Conservation (phyloP, 257 asterid genomes). For the Lavandula angustifolia region DNA sequence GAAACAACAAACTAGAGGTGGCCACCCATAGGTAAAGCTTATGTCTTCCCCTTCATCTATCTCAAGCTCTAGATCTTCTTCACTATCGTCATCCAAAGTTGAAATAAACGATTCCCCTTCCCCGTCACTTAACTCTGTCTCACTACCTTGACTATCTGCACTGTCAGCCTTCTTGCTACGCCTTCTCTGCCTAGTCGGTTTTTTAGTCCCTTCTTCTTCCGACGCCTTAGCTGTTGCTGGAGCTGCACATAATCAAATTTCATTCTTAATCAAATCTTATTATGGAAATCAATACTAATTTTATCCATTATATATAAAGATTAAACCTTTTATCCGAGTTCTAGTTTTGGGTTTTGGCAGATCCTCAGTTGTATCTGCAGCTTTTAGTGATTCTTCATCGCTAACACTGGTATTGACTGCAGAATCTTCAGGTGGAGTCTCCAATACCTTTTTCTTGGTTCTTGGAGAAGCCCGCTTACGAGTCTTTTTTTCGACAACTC, state of each 20-base stretch:
- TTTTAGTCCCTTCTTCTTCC: conserved; percentile 52
- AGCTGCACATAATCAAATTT: conserved; percentile 49
- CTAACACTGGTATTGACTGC: conserved; percentile 34
- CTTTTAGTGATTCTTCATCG: conserved; percentile 43
- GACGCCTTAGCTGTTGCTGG: conserved; percentile 38
- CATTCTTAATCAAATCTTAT: background rate
- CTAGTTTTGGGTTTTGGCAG: conserved; percentile 48
- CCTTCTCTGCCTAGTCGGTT: conserved; percentile 58
- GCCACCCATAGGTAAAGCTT: conserved; percentile 89
- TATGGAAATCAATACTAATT: conserved; percentile 2
- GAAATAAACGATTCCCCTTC: conserved; percentile 46
- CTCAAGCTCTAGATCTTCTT: conserved; percentile 54
- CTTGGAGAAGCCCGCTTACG: conserved; percentile 55
- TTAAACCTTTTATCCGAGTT: conserved; percentile 63
- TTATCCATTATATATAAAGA: conserved; percentile 16
- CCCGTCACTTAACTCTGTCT: conserved; percentile 44
- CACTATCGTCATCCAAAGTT: conserved; percentile 46
- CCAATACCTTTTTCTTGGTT: conserved; percentile 48
- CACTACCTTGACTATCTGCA: conserved; percentile 47
- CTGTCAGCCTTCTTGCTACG: conserved; percentile 54
- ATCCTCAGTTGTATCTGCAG: conserved; percentile 43
- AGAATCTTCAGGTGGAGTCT: conserved; percentile 42
- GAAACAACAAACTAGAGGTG: conserved; percentile 95
- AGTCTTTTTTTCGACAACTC: conserved; percentile 46
- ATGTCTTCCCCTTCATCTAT: conserved; percentile 80